Base-by-base conservation (phyloP, 2,329 filamentous ascomycete species). In the Epicoccum sorghinum region DNA sequence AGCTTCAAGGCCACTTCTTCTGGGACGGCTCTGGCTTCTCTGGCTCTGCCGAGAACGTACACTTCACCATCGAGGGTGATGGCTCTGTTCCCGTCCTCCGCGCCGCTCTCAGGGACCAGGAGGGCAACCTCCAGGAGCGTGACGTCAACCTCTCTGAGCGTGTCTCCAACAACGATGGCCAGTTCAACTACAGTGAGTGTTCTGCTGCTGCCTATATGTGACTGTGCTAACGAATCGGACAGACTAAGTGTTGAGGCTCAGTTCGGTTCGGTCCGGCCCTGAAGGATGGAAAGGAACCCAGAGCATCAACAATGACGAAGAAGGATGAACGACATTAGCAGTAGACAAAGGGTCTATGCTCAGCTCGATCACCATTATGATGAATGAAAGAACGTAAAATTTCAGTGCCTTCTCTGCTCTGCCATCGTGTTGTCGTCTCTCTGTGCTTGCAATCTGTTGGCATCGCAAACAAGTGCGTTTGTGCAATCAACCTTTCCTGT, bases 61-160 rank as follows among this genome's bases (percentile, higher is more conserved):
- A 61, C 40, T 80, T 86, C 67, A 52, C 65, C 6, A 60, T 83
- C 3, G 83, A 86, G 70, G 83, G 82, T 22, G 80, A 73, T 23
- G 80, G 75, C 18, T 59, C 66, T 1, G 76, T 81, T 22, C 82
- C 83, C 33, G 65, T 86, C 39, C 81, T 87, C 40, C 81, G 83
- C 14, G 83, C 83, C 33, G 54, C 41, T 0, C 77, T 86, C 29
- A 63, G 54, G 35, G 76, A 78, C 29, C 43, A 68, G 1, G 73
- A 81, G 0, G 82, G 82, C 35, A 73, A 83, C 14, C 47, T 52
- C 1, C 53, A 73, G 1, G 53, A 69, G 6, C 70, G 76, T 33
- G 78, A 86, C 61, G 59, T 86, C 59, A 86, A 87, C 75, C 77
- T 87, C 5, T 68, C 78, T 3, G 82, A 85, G 78, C 75, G 80